These are phyloP conservation scores for Clonostachys chloroleuca DNA, from an alignment of 2,329 filamentous ascomycete genomes.

Conservation along the genomic window DNA sequence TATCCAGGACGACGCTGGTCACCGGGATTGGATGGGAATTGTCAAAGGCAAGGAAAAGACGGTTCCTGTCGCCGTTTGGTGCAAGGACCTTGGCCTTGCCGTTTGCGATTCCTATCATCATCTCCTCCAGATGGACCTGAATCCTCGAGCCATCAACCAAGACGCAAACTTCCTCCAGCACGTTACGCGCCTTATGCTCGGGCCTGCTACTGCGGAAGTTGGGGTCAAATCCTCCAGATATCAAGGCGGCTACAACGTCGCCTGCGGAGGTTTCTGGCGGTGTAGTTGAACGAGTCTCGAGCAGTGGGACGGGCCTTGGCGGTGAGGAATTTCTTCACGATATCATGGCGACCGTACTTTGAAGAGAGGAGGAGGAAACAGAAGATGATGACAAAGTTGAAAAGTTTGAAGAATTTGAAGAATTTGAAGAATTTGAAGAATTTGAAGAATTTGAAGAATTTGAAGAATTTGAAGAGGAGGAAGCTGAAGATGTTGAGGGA, in stretches of 20 bases:
- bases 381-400: no score
- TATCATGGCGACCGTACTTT: neutral
- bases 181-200: neutral
- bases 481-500: no score
- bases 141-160: neutral
- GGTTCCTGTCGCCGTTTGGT: neutral
- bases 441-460: no score
- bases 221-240: neutral
- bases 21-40: neutral
- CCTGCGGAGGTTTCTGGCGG: neutral
- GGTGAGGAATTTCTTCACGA: neutral
- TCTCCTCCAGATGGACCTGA: neutral
- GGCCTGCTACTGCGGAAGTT: neutral
- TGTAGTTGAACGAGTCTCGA: neutral
- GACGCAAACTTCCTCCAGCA: neutral
- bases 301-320: neutral
- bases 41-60: neutral
- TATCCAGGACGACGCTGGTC: neutral
- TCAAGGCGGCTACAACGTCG: neutral
- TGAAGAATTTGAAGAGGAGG: no score
- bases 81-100: neutral
- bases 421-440: no score
- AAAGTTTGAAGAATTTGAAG: no score
- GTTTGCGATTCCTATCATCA: neutral
- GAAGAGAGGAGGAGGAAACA: neutral